Evolutionary conservation across 2,329 filamentous ascomycete species (phyloP).

Genomic region (Grosmannia serpens): DNA sequence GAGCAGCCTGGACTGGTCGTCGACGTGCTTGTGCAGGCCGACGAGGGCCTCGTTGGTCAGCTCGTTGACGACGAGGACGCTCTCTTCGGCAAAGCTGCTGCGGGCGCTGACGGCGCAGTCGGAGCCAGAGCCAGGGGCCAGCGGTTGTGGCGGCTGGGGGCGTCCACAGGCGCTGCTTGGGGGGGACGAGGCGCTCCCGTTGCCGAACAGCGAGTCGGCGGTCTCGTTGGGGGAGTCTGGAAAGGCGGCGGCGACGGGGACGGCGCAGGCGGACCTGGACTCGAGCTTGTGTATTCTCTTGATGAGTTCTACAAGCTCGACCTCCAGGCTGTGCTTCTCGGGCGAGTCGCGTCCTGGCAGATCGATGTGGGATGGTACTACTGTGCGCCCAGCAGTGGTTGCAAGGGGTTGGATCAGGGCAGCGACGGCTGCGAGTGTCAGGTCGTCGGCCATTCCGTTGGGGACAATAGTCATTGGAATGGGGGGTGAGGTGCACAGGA

Average conservation of each 20-base stretch:
- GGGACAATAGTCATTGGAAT: slow-evolving; percentile 7
- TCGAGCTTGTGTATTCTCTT: slow-evolving; percentile 74
- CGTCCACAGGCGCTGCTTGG: slow-evolving; percentile 21
- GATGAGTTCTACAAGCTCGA: slow-evolving; percentile 69
- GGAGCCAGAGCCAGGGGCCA: slow-evolving; percentile 1
- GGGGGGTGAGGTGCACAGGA: not conserved
- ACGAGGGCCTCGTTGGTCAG: slow-evolving; percentile 75
- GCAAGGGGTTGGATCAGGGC: slow-evolving; percentile 20
- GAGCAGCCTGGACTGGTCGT: slow-evolving; percentile 87
- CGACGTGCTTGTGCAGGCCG: slow-evolving; percentile 79
- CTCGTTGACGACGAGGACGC: slow-evolving; percentile 31
- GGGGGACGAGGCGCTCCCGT: slow-evolving; percentile 34
- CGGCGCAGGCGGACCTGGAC: slow-evolving; percentile 43
- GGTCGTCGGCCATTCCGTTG: slow-evolving; percentile 18
- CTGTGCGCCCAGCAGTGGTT: slow-evolving; percentile 13
- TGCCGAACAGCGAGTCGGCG: slow-evolving; percentile 50
- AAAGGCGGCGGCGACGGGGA: slow-evolving; percentile 37
- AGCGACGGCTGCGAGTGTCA: slow-evolving; percentile 18
- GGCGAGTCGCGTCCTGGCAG: slow-evolving; percentile 67
- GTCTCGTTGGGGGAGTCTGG: slow-evolving; percentile 77
- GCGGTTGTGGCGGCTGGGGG: not conserved
- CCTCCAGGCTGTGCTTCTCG: slow-evolving; percentile 70
- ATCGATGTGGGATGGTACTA: slow-evolving; percentile 37
- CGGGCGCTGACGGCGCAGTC: slow-evolving; percentile 10
- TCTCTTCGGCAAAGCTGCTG: slow-evolving; percentile 15